Percentiles rank a stretch among this genome's conserved stretches.
Evolutionary conservation across 345 rosid genomes (phyloP).

Genomic region (Clarkia xantiana): DNA sequence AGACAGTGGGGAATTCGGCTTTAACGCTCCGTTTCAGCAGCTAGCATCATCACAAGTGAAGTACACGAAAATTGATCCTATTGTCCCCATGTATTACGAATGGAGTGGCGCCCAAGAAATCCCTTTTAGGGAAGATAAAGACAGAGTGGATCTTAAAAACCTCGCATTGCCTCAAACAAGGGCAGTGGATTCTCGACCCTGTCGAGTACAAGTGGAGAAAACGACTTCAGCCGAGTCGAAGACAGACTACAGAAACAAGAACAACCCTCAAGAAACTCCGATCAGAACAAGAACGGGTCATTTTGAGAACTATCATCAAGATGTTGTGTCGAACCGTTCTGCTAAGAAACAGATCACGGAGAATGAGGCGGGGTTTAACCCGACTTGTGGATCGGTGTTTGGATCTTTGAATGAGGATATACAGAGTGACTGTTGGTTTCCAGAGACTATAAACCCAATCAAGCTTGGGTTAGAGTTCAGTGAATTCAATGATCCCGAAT

Average conservation of each 20-base stretch:
- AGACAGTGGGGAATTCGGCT: constrained; percentile 25
- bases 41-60: constrained; percentile 18
- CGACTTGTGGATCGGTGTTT: constrained; percentile 18
- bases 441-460: constrained; percentile 29
- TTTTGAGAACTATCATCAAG: constrained; percentile 10
- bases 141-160: constrained; percentile 21
- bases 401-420: constrained; percentile 32
- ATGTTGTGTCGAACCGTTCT: constrained; percentile 22
- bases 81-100: constrained; percentile 18
- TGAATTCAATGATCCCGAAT: constrained; percentile 35
- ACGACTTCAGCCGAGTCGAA: constrained; percentile 18
- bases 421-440: constrained; percentile 30
- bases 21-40: constrained; percentile 22
- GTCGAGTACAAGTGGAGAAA: constrained; percentile 12
- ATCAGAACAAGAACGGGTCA: too few species aligned
- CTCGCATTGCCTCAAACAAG: constrained; percentile 14
- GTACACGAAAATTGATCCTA: constrained; percentile 26
- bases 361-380: constrained; percentile 17
- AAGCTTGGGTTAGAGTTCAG: constrained; percentile 32
- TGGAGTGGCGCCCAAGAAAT: constrained; percentile 46
- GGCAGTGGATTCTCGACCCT: constrained; percentile 4
- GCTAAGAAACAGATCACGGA: constrained; percentile 16
- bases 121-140: constrained; percentile 27
- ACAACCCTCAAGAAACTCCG: too few species aligned
- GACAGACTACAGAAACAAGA: constrained; percentile 4